Evolutionary conservation across 768 basidiomycete species (phyloP), one percentile per base, ranked within the genome.

Genomic region (Lactifluus pinguis): DNA sequence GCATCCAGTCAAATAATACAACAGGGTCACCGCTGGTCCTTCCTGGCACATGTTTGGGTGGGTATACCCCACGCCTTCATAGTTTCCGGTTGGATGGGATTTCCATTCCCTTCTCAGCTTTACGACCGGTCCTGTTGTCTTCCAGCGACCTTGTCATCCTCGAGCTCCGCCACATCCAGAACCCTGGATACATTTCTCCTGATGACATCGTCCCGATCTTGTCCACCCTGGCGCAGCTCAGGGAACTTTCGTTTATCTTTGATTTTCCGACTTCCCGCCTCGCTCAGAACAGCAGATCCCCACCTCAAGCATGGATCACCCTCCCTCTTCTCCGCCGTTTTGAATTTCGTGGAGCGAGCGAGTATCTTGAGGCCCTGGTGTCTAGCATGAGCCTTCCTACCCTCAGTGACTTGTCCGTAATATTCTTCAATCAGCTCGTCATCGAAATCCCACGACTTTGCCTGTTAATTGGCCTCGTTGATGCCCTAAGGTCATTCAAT

Each of bases 1-100:
- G 42, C 2, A 62, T 11, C 61, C 74, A 51, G 70, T 80, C 25
- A 63, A 36, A 42, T 65, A 5, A 57, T 77, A 0, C 68, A 78
- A 9, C 67, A 69, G n/a, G 60, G 60, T 1, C 80, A 79, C 55
- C 71, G 76, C 45, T 11, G 1, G 8, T 69, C 52, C 17, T 59
- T 21, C 36, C 44, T 29, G 13, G 41, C 0, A 50, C 13, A 30
- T 60, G 54, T 34, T 38, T 60, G 45, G 38, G 38, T 11, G 47
- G 59, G 13, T 49, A 14, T 11, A 9, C 59, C 4, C 59, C 59
- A 5, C 53, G 52, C 34, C 34, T 60, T 41, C 45, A 21, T 9
- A 25, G 19, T 7, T 19, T 59, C 13, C n/a, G 39, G 4, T 29
- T 53, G 25, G 36, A 29, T 8, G 51, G 51, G 34, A 30, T 59